Percentiles rank a stretch among this genome's conserved stretches.
phyloP scores from a whole-genome alignment of 192 early-diverging fungal species.

The Tieghemiomyces parasiticus region DNA sequence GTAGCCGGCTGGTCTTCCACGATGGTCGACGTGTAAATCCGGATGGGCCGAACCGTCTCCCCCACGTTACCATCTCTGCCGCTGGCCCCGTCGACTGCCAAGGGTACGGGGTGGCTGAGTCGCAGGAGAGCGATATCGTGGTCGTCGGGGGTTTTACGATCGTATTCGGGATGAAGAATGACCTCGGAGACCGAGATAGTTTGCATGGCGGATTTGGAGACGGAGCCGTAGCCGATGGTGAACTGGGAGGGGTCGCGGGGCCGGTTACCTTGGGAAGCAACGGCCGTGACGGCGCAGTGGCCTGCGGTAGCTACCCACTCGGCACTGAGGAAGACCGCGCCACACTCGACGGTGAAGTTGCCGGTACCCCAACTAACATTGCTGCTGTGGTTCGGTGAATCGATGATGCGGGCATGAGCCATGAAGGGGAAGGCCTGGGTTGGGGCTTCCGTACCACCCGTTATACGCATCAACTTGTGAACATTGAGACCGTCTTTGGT shows the following conservation, averaged over 20 bases:
- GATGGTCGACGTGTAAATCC: background rate
- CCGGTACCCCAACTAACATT: no score
- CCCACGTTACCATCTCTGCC: no score
- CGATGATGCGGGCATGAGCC: no score
- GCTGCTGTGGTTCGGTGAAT: no score
- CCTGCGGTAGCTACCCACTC: constrained; percentile 4
- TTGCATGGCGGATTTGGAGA: background rate
- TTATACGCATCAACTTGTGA: no score
- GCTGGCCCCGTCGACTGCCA: no score
- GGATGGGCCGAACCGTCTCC: background rate
- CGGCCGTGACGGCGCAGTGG: constrained; percentile 8
- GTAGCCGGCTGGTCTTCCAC: background rate
- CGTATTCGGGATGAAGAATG: background rate
- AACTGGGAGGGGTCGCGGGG: background rate
- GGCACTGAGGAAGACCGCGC: background rate
- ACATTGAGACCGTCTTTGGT: no score
- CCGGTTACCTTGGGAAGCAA: background rate
- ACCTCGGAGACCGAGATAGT: background rate
- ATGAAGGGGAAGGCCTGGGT: no score
- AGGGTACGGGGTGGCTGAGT: background rate
- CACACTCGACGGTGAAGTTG: background rate
- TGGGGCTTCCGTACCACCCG: no score
- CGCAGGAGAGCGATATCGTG: constrained; percentile 4
- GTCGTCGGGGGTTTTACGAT: background rate
- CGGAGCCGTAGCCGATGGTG: constrained; percentile 2